A percentile compares a stretch with the other conserved stretches of the same genome.
These are phyloP conservation scores for Candida ficus DNA, from an alignment of 805 yeast species.

Conservation along the genomic window DNA sequence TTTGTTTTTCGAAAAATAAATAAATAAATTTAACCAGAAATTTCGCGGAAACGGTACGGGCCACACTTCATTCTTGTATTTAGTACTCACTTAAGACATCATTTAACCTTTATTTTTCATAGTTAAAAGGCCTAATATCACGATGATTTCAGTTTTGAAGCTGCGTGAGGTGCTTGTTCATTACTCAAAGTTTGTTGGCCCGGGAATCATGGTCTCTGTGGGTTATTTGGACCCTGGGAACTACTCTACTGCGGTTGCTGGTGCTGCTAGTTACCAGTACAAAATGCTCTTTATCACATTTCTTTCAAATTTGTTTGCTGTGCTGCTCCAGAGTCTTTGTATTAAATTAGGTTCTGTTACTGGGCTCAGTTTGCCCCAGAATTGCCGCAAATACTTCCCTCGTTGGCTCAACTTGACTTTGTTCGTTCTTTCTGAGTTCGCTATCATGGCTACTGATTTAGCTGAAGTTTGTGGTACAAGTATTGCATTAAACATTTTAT, in stretches of 20 bases:
- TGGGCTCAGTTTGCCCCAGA: constrained; percentile 73
- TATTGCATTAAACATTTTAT: constrained; percentile 71
- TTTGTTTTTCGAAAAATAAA: no score
- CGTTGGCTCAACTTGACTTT: constrained; percentile 50
- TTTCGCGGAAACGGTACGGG: no score
- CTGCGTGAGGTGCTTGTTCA: constrained; percentile 26
- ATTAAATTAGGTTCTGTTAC: constrained; percentile 76
- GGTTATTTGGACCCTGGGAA: constrained; percentile 87
- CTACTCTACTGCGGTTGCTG: constrained; percentile 75
- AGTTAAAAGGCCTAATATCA: no score
- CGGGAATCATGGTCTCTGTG: constrained; percentile 74
- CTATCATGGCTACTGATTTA: constrained; percentile 87
- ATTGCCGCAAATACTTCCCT: constrained; percentile 65
- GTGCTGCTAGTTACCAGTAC: constrained; percentile 71
- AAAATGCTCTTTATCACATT: constrained; percentile 61
- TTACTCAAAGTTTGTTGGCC: constrained; percentile 62
- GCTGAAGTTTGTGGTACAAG: constrained; percentile 97
- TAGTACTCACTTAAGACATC: no score
- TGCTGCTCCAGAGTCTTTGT: constrained; percentile 63
- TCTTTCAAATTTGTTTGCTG: constrained; percentile 67
- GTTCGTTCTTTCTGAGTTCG: constrained; percentile 74
- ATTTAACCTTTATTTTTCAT: no score
- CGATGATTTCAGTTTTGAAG: not conserved
- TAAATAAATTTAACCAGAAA: not conserved
- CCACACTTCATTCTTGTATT: no score